Evolutionary conservation across 2,329 filamentous ascomycete genomes (phyloP), one percentile per base, ranked within the genome.

Genomic region (Fusarium cyanostomum): DNA sequence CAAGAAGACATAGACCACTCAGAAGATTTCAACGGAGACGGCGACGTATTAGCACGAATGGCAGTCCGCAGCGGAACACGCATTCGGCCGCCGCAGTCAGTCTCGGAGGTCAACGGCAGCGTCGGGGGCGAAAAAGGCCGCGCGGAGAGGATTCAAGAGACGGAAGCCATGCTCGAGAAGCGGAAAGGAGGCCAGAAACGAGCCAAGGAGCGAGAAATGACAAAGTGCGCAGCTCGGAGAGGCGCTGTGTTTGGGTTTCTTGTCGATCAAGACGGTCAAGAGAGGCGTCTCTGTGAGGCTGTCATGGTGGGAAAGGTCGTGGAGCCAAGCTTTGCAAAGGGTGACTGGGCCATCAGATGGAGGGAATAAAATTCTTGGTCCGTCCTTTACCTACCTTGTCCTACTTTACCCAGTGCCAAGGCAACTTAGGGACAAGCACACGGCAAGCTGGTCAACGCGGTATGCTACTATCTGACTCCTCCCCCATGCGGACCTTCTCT

Each of bases 161-260:
- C 80, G 3, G 78, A 80, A 2, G 82, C 83, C 64, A 82, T 83
- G 76, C 69, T 79, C 33, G 73, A 77, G 59, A 84, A 81, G 72
- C 73, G 84, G 21, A 70, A 74, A 11, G 78, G 84, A 49, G 84
- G 84, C 0, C 79, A 84, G 69, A 77, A 74, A 56, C 66, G 55
- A 43, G 72, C 67, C 4, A 72, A 81, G 5, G 80, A 82, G 65
- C 78, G 82, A 21, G 87, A 91, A 71, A 79, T 87, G 76, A 81
- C 89, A 42, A 80, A 84, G 26, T 82, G 83, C n/a, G 87, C 86
- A 0, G 89, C 89, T 2, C 82, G 88, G 66, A 80, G 87, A 18
- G 82, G 81, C 2, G 84, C 84, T 54, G 84, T 84, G 0, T 86
- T 87, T 74, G 84, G 84, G 2, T 80, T 86, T 28, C 51, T 68